Conservation (phyloP, 345 rosid species). For the Eucalyptus viminalis region DNA sequence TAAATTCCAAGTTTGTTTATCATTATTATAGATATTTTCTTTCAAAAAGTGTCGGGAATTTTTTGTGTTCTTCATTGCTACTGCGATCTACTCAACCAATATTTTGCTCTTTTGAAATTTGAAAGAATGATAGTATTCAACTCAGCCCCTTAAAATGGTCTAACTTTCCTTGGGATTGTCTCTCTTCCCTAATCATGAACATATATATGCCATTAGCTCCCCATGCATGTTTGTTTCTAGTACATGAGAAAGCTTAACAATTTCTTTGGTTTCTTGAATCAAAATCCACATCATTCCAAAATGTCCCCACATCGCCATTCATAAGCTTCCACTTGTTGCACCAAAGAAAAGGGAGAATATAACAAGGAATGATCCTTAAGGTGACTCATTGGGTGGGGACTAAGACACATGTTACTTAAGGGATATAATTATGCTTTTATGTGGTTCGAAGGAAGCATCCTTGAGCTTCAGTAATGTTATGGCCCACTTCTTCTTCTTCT, state of each 20-base stretch:
- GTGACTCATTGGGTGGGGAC: not conserved
- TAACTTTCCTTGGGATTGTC: not conserved
- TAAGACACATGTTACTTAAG: not conserved
- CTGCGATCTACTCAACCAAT: not conserved
- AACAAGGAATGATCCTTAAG: not conserved
- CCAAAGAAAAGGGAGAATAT: not conserved
- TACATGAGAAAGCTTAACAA: not conserved
- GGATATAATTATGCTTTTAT: not conserved
- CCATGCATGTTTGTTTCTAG: not conserved
- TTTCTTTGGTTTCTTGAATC: not conserved
- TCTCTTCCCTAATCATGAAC: not conserved
- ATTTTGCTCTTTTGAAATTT: not conserved
- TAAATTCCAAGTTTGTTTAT: not conserved
- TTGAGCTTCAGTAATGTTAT: not conserved
- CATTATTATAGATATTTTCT: too few relatives aligned
- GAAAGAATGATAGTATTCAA: not conserved
- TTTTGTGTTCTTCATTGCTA: not conserved
- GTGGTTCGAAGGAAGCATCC: slow-evolving; percentile 5
- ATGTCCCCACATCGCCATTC: not conserved
- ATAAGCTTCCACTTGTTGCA: not conserved
- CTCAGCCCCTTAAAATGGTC: too few relatives aligned
- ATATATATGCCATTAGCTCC: not conserved
- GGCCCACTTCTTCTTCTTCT: not conserved
- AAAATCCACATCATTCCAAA: not conserved
- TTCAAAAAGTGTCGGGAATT: too few relatives aligned